Conservation (phyloP, 2,329 filamentous ascomycete genomes). For the Aspergillus hiratsukae region DNA sequence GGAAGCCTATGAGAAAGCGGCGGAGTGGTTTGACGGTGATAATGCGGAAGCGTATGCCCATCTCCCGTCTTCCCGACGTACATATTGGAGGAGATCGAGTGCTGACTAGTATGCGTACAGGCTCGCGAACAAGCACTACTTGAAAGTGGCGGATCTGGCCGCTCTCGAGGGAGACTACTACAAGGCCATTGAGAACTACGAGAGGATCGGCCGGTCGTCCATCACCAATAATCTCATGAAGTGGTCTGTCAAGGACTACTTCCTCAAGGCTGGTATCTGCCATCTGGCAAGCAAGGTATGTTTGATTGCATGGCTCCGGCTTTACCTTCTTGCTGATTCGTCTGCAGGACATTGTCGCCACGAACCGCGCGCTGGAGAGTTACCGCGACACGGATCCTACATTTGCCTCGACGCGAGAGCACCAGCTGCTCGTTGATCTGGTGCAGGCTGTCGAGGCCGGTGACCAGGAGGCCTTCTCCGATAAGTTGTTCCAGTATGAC, state of each 20-base stretch:
- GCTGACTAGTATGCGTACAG: slow-evolving; percentile 38
- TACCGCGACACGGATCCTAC: slow-evolving; percentile 76
- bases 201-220: slow-evolving; percentile 72
- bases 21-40: slow-evolving; percentile 83
- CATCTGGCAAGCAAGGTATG: slow-evolving; percentile 63
- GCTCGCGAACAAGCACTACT: slow-evolving; percentile 86
- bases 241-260: slow-evolving; percentile 92
- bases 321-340: not conserved
- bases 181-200: slow-evolving; percentile 75
- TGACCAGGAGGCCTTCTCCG: slow-evolving; percentile 77
- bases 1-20: slow-evolving; percentile 78
- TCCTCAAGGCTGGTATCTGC: slow-evolving; percentile 90
- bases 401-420: slow-evolving; percentile 74
- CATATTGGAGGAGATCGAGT: too few species aligned
- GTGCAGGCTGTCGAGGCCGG: slow-evolving; percentile 68
- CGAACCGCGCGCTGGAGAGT: slow-evolving; percentile 72
- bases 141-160: slow-evolving; percentile 85
- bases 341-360: slow-evolving; percentile 65
- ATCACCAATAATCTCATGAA: slow-evolving; percentile 90
- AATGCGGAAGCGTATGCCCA: slow-evolving; percentile 75
- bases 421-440: slow-evolving; percentile 74
- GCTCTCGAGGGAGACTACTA: slow-evolving; percentile 80
- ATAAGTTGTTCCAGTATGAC: slow-evolving; percentile 84
- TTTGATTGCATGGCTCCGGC: not conserved
- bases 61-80: too few species aligned